These are phyloP conservation scores for Pseudogymnoascus sp. DNA, from an alignment of 2,329 filamentous ascomycete genomes.

Conservation along the genomic window DNA sequence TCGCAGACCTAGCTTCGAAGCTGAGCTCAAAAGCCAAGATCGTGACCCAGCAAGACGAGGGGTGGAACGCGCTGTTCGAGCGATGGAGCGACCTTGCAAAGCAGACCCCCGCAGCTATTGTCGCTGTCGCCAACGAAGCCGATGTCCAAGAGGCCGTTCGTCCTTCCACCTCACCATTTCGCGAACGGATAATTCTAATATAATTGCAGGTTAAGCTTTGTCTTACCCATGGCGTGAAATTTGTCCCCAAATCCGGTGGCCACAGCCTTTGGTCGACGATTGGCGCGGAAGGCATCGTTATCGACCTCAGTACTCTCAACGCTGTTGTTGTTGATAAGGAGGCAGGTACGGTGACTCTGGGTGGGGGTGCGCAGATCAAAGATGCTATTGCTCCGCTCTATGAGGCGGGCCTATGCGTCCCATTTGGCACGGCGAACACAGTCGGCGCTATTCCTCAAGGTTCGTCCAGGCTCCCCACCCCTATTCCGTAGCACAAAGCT, in stretches of 20 bases:
- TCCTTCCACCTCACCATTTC: neutral
- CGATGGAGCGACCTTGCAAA: slow-evolving; percentile 15
- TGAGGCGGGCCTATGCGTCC: slow-evolving; percentile 14
- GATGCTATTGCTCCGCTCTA: slow-evolving; percentile 15
- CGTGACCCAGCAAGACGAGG: neutral
- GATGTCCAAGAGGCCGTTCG: slow-evolving; percentile 15
- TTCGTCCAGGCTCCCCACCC: slow-evolving; percentile 22
- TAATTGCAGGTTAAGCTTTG: neutral
- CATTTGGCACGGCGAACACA: slow-evolving; percentile 26
- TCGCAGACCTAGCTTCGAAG: neutral
- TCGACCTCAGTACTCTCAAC: slow-evolving; percentile 20
- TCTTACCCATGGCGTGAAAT: slow-evolving; percentile 13
- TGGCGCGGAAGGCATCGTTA: slow-evolving; percentile 19
- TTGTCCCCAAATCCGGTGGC: slow-evolving; percentile 21
- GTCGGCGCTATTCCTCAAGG: slow-evolving; percentile 26
- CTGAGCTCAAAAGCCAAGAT: neutral
- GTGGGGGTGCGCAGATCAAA: slow-evolving; percentile 15
- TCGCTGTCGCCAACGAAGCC: slow-evolving; percentile 12
- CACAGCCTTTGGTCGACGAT: slow-evolving; percentile 24
- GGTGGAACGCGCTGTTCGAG: neutral
- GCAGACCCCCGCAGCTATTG: slow-evolving; percentile 13
- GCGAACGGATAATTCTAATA: neutral
- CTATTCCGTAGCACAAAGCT: slow-evolving; percentile 16
- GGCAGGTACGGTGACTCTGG: slow-evolving; percentile 13
- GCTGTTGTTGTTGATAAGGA: slow-evolving; percentile 16